A percentile compares a stretch with the other conserved stretches of the same genome.
Evolutionary conservation across 768 basidiomycete genomes (phyloP).

Genomic region (Kwoniella sp.): DNA sequence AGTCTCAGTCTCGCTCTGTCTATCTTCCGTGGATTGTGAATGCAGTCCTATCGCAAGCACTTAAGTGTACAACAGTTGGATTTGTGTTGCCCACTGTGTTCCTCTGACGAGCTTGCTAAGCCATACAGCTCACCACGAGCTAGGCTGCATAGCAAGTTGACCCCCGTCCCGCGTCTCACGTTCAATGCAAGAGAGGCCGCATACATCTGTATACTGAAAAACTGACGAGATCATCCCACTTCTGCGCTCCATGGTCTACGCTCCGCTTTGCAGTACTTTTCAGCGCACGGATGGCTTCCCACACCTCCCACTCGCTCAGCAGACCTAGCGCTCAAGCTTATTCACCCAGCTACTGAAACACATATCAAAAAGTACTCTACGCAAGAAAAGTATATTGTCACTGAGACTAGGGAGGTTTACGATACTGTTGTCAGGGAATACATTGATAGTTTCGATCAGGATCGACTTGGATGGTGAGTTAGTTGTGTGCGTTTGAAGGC

Average conservation of each 20-base stretch:
- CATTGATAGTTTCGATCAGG: conserved; percentile 71
- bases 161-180: too few species aligned
- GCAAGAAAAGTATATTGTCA: conserved; percentile 72
- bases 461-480: conserved; percentile 77
- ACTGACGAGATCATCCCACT: not conserved
- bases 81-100: too few species aligned
- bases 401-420: conserved; percentile 81
- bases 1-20: too few species aligned
- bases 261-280: conserved; percentile 84
- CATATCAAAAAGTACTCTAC: conserved; percentile 87
- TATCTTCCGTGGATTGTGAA: too few species aligned
- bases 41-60: too few species aligned
- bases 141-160: too few species aligned
- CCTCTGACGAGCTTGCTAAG: too few species aligned
- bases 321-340: conserved; percentile 80
- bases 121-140: too few species aligned
- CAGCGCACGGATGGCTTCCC: conserved; percentile 73
- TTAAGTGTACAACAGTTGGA: too few species aligned
- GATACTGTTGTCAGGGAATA: conserved; percentile 72
- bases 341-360: conserved; percentile 84
- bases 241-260: too few species aligned
- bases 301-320: conserved; percentile 55
- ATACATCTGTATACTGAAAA: not conserved
- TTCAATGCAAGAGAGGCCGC: too few species aligned
- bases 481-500: not conserved